Percentiles rank a stretch among this genome's conserved stretches.
Evolutionary conservation across 2,329 filamentous ascomycete species (phyloP).

Genomic region (Fusarium redolens): DNA sequence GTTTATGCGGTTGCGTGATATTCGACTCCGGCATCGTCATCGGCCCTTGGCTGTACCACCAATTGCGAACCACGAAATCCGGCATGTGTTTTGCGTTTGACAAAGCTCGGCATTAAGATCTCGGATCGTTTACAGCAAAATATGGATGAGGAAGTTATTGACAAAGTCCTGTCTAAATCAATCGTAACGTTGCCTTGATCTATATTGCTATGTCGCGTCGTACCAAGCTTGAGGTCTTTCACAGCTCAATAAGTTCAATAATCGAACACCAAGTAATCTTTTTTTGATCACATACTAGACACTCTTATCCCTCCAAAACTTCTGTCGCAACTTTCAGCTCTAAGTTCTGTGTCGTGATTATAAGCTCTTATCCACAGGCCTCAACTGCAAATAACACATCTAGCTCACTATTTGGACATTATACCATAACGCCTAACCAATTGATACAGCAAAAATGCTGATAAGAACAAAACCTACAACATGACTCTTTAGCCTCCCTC

Average conservation of each 20-base stretch:
- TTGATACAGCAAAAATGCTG: too few species aligned
- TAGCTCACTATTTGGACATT: too few species aligned
- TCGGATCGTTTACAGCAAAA: neutral
- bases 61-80: neutral
- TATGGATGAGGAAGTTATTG: fast-evolving
- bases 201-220: neutral
- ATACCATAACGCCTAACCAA: too few species aligned
- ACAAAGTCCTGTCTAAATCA: neutral
- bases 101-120: neutral
- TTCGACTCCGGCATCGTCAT: neutral
- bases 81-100: neutral
- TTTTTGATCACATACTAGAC: too few species aligned
- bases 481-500: too few species aligned
- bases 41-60: neutral
- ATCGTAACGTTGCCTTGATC: neutral
- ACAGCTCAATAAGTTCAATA: neutral
- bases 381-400: too few species aligned
- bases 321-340: too few species aligned
- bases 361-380: too few species aligned
- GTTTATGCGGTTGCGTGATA: slow-evolving; percentile 1
- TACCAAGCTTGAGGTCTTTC: neutral
- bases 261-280: too few species aligned
- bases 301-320: too few species aligned
- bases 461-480: too few species aligned
- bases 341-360: too few species aligned